Conservation (phyloP, 345 rosid genomes). For the Kernera saxatilis region DNA sequence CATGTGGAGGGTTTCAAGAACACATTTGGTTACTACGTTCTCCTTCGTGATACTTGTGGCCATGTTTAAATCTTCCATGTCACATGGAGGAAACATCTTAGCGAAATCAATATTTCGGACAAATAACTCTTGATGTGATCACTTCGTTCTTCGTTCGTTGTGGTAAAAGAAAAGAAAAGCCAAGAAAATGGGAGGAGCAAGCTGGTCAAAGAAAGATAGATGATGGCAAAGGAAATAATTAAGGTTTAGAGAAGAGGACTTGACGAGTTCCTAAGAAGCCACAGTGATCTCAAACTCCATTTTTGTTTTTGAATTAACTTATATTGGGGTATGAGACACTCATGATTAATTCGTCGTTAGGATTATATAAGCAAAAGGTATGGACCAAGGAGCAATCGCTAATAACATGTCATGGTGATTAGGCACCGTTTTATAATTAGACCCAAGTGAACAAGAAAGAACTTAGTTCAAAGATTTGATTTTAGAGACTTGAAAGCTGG, state of each 20-base stretch:
- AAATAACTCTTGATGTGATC: constrained; percentile 18
- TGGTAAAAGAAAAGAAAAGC: constrained; percentile 24
- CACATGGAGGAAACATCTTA: constrained; percentile 37
- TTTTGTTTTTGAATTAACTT: neutral
- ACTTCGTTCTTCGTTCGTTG: neutral
- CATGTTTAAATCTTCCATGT: constrained; percentile 4
- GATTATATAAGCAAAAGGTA: neutral
- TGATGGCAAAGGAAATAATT: neutral
- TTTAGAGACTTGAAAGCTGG: neutral
- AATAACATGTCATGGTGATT: neutral
- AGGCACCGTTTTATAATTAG: neutral
- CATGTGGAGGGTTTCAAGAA: constrained; percentile 30
- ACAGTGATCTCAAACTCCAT: constrained; percentile 9
- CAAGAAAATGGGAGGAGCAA: constrained; percentile 22
- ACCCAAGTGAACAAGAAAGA: constrained; percentile 12
- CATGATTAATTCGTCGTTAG: neutral
- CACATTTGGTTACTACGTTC: constrained; percentile 28
- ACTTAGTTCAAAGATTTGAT: constrained; percentile 5
- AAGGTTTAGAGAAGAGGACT: constrained; percentile 33
- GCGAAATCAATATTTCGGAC: constrained; percentile 25
- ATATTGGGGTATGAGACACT: neutral
- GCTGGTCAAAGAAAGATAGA: constrained; percentile 38
- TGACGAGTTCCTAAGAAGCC: constrained; percentile 25
- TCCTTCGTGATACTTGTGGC: constrained; percentile 27
- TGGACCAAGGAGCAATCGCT: neutral